These are phyloP conservation scores for Silene coronaria DNA, from an alignment of 179 eudicot genomes.

Conservation along the genomic window DNA sequence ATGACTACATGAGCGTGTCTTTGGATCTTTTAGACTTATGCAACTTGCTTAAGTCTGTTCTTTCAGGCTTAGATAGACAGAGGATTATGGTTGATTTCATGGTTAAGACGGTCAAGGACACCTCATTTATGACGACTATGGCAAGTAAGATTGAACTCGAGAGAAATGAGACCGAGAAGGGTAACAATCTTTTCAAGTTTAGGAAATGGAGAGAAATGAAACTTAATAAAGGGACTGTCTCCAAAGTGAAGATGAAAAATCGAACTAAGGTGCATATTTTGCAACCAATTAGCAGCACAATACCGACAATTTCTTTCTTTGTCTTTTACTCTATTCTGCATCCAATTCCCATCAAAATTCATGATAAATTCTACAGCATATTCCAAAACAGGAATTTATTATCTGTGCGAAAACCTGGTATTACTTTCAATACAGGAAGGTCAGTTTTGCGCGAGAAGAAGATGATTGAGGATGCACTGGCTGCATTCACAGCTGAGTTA, in stretches of 20 bases:
- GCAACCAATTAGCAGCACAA: constrained; percentile 25
- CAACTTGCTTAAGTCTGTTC: constrained; percentile 30
- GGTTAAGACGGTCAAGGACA: constrained; percentile 20
- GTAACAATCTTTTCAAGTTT: constrained; percentile 16
- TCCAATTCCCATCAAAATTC: constrained; percentile 19
- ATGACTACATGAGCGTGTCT: constrained; percentile 36
- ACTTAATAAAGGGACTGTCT: constrained; percentile 6
- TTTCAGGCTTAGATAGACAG: constrained; percentile 27
- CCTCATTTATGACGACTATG: neutral
- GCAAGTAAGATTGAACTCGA: constrained; percentile 22
- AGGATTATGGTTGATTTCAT: constrained; percentile 30
- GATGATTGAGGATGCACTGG: constrained; percentile 30
- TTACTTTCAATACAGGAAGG: constrained; percentile 17
- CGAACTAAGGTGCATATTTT: constrained; percentile 20
- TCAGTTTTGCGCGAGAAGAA: constrained; percentile 27
- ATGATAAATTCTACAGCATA: constrained; percentile 9
- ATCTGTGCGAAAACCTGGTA: constrained; percentile 24
- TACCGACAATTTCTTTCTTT: constrained; percentile 26
- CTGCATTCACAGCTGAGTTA: constrained; percentile 13
- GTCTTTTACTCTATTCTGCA: constrained; percentile 24
- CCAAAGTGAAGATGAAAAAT: constrained; percentile 23
- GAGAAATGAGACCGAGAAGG: constrained; percentile 22
- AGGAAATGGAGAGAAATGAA: constrained; percentile 28
- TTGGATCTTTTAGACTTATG: constrained; percentile 37
- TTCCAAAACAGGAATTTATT: constrained; percentile 16